These are phyloP conservation scores for Solanum corneliomulleri DNA, from an alignment of 257 asterid species.

Conservation along the genomic window DNA sequence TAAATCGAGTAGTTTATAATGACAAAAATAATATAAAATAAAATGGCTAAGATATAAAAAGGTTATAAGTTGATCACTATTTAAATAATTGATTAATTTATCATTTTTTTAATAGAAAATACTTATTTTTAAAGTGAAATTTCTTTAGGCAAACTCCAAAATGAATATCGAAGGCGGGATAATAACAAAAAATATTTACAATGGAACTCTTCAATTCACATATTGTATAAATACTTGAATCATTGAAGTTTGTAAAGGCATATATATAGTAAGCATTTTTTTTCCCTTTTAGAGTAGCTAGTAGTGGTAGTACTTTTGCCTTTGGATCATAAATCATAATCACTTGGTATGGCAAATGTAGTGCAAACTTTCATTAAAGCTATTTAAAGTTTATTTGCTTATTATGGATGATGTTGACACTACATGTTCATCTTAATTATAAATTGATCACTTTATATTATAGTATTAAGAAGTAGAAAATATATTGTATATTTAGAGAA, in stretches of 20 bases:
- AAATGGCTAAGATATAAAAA: background rate
- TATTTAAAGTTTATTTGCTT: background rate
- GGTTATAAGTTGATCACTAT: background rate
- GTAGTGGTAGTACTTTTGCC: background rate
- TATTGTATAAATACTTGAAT: background rate
- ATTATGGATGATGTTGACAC: background rate
- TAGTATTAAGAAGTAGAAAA: background rate
- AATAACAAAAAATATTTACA: background rate
- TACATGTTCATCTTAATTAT: background rate
- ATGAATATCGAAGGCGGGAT: background rate
- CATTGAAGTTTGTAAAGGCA: background rate
- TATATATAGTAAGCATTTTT: background rate
- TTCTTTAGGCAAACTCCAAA: accelerated
- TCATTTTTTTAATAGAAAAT: accelerated
- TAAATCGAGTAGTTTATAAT: background rate
- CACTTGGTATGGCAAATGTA: background rate
- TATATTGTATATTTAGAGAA: background rate
- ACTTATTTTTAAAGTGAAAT: background rate
- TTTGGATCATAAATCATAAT: background rate
- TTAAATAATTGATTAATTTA: background rate
- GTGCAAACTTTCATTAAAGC: background rate
- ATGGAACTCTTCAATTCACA: background rate
- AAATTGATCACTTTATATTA: background rate
- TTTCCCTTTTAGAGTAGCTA: background rate
- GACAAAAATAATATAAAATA: background rate